These are phyloP conservation scores for Xylaria grammica DNA, from an alignment of 495 filamentous ascomycete species.

Conservation along the genomic window DNA sequence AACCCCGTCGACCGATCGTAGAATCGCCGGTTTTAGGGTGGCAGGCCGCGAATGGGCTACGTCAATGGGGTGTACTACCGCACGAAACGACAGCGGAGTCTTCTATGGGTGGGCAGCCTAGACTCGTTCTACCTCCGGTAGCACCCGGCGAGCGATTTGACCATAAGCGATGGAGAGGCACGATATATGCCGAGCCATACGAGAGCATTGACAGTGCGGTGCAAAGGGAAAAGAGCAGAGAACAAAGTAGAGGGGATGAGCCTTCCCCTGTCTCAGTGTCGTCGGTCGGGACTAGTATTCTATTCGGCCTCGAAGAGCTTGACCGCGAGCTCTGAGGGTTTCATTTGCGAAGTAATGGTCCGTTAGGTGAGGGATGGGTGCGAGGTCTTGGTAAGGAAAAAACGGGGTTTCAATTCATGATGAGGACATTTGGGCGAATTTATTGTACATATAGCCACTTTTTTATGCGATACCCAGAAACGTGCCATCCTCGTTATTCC, in stretches of 20 bases:
- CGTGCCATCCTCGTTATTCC: background rate
- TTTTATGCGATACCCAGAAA: background rate
- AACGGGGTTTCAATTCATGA: background rate
- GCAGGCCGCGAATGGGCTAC: background rate
- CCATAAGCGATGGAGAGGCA: constrained; percentile 9
- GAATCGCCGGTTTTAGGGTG: constrained; percentile 21
- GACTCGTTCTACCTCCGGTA: background rate
- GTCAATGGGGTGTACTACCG: background rate
- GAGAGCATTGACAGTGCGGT: background rate
- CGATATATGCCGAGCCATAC: background rate
- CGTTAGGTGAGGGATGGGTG: background rate
- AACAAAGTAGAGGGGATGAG: background rate
- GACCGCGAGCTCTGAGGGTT: background rate
- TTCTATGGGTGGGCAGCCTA: background rate
- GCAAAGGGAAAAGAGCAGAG: background rate
- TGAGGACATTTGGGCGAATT: background rate
- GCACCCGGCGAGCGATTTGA: constrained; percentile 15
- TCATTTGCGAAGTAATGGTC: background rate
- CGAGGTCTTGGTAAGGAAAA: background rate
- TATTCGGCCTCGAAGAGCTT: background rate
- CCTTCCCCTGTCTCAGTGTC: constrained; percentile 5
- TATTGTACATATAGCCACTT: background rate
- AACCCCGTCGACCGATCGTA: background rate
- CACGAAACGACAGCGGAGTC: background rate
- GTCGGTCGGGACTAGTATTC: constrained; percentile 13